Evolutionary conservation across 768 basidiomycete genomes (phyloP).

Genomic region (Russula virescens): DNA sequence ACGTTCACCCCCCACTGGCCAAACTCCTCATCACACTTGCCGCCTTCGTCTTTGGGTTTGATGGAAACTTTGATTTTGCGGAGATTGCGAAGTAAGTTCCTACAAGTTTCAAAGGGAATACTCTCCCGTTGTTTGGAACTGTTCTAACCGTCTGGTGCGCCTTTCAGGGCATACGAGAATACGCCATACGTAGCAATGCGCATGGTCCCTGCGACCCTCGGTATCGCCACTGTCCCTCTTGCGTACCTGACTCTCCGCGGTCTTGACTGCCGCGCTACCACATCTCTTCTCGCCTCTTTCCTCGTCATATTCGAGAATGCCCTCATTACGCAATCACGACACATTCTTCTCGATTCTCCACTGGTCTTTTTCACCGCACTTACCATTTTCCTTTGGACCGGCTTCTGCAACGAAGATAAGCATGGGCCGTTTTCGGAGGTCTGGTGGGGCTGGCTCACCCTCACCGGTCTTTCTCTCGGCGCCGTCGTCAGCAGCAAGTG

Average conservation of each 20-base stretch:
- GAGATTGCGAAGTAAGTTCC: conserved; percentile 87
- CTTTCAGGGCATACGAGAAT: conserved; percentile 64
- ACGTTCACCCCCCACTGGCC: conserved; percentile 96
- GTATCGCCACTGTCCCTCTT: conserved; percentile 83
- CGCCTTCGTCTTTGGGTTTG: conserved; percentile 79
- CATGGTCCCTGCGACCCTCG: conserved; percentile 85
- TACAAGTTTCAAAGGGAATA: not conserved
- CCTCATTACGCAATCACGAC: conserved; percentile 89
- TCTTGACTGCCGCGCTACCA: conserved; percentile 87
- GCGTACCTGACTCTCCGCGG: conserved; percentile 91
- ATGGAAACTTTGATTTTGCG: conserved; percentile 95
- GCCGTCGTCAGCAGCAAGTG: conserved; percentile 94
- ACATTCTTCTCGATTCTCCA: conserved; percentile 97
- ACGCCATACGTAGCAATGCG: conserved; percentile 98
- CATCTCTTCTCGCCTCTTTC: conserved; percentile 84
- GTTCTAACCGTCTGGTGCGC: not conserved
- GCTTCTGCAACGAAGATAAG: conserved; percentile 89
- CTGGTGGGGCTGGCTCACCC: conserved; percentile 92
- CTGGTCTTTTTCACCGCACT: conserved; percentile 97
- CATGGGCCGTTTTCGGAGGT: conserved; percentile 71
- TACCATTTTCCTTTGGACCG: conserved; percentile 78
- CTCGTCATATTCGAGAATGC: conserved; percentile 98
- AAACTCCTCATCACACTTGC: conserved; percentile 93
- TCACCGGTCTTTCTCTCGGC: conserved; percentile 86
- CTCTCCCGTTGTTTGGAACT: not conserved